Percentiles rank a stretch among this genome's conserved stretches.
These are phyloP conservation scores for Thraustochytrium striatum DNA, from an alignment of 352 stramenopile genomes.

Conservation along the genomic window DNA sequence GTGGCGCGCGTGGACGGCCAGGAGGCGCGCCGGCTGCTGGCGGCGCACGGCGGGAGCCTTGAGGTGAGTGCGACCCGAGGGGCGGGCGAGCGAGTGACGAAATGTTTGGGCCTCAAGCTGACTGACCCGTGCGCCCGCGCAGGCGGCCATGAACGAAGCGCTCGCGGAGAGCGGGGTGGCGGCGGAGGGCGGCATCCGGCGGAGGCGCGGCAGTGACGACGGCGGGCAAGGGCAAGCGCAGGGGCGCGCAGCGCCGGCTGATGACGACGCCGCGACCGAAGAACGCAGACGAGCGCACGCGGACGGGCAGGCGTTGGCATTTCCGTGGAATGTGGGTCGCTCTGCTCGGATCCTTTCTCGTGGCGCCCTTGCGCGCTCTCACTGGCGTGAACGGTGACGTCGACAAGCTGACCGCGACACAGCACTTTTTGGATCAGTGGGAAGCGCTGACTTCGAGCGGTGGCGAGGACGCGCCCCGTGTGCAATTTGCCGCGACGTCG, in stretches of 20 bases:
- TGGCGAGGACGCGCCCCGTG: neutral
- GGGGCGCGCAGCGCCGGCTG: neutral
- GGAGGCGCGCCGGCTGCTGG: neutral
- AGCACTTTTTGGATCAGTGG: neutral
- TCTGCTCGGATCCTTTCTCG: neutral
- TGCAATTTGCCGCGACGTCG: neutral
- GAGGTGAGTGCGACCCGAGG: constrained; percentile 1
- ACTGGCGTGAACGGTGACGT: constrained; percentile 23
- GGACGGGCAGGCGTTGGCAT: neutral
- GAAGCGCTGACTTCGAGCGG: neutral
- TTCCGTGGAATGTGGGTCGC: neutral
- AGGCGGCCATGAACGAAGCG: no score
- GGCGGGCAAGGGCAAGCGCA: no score
- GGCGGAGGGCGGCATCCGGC: neutral
- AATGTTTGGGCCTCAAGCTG: no score
- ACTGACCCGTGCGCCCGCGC: no score
- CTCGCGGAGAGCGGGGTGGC: no score
- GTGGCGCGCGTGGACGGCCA: constrained; percentile 3
- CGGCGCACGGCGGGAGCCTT: constrained; percentile 12
- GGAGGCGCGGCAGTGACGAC: no score
- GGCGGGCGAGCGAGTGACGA: no score
- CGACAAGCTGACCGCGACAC: neutral
- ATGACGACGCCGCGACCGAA: neutral
- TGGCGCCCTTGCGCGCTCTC: constrained; percentile 4
- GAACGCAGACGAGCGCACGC: neutral